Percentiles rank a stretch among this genome's conserved stretches.
Conservation (phyloP, 1,284 basidiomycete genomes). For the Trichosporon asahii region DNA sequence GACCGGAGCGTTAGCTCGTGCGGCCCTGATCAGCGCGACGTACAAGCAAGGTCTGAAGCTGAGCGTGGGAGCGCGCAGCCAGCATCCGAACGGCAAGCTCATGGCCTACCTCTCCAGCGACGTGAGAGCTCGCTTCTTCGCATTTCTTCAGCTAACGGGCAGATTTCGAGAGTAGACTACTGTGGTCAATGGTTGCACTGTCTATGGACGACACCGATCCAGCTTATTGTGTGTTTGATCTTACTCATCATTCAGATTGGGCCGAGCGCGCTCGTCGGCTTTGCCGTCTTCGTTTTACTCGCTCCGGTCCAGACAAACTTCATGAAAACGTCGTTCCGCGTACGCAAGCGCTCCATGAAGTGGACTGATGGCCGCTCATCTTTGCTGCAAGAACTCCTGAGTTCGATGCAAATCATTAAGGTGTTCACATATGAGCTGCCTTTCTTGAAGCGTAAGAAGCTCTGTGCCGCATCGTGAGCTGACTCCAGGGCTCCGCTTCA, state of each 20-base stretch:
- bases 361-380: conserved; percentile 82
- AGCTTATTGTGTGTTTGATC: conserved; percentile 59
- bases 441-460: conserved; percentile 59
- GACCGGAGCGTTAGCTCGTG: conserved; percentile 66
- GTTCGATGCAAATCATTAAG: conserved; percentile 70
- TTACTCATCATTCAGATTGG: conserved; percentile 58
- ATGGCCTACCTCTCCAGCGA: conserved; percentile 72
- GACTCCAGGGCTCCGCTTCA: conserved; percentile 57
- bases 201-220: conserved; percentile 68
- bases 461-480: background rate
- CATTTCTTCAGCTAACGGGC: background rate
- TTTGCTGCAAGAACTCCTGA: conserved; percentile 70
- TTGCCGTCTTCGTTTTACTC: conserved; percentile 66
- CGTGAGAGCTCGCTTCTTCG: conserved; percentile 54
- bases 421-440: conserved; percentile 69
- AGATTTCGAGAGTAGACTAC: conserved; percentile 48
- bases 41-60: conserved; percentile 69
- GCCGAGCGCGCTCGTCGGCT: conserved; percentile 70
- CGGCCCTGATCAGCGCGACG: conserved; percentile 68
- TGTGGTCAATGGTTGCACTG: conserved; percentile 37
- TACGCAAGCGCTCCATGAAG: conserved; percentile 61
- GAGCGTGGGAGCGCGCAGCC: conserved; percentile 63
- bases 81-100: conserved; percentile 64
- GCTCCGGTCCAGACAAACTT: conserved; percentile 67
- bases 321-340: conserved; percentile 65